Evolutionary conservation across 2,329 filamentous ascomycete species (phyloP).

Genomic region (Ophiocordyceps australis): DNA sequence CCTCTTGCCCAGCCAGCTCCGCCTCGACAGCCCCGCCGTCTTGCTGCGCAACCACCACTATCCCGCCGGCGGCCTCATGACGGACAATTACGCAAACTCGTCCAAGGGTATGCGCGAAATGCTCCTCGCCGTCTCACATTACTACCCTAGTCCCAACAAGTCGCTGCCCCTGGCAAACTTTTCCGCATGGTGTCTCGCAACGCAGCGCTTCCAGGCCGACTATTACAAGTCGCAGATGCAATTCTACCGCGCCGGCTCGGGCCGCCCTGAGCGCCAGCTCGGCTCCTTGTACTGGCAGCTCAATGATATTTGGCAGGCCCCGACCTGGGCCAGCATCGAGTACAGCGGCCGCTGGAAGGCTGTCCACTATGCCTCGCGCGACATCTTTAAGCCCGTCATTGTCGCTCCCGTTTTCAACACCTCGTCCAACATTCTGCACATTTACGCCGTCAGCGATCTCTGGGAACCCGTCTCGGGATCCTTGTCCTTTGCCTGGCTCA

Average conservation of each 20-base stretch:
- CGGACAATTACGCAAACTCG: conserved; percentile 4
- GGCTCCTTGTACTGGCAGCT: conserved; percentile 47
- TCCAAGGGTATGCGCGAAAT: conserved; percentile 32
- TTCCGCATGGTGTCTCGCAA: conserved; percentile 40
- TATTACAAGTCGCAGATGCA: conserved; percentile 41
- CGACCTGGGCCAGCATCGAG: conserved; percentile 45
- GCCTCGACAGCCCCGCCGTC: conserved; percentile 37
- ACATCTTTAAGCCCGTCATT: conserved; percentile 39
- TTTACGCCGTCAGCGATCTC: conserved; percentile 13
- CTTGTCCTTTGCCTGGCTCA: conserved; percentile 1
- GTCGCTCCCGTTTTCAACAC: conserved; percentile 36
- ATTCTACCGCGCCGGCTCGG: conserved; percentile 42
- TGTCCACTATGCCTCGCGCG: conserved; percentile 36
- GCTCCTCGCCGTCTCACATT: conserved; percentile 33
- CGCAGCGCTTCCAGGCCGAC: conserved; percentile 46
- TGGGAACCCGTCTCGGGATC: conserved; percentile 1
- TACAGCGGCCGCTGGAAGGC: conserved; percentile 46
- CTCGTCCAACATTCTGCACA: conserved; percentile 27
- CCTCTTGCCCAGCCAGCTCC: conserved; percentile 27
- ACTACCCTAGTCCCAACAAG: conserved; percentile 38
- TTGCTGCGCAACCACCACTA: conserved; percentile 41
- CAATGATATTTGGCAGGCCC: conserved; percentile 46
- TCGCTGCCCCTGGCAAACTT: conserved; percentile 36
- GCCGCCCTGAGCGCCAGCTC: conserved; percentile 35
- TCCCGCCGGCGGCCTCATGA: conserved; percentile 3